phyloP scores from a whole-genome alignment of 2,329 filamentous ascomycete genomes.

The Sporothrix brunneoviolacea region DNA sequence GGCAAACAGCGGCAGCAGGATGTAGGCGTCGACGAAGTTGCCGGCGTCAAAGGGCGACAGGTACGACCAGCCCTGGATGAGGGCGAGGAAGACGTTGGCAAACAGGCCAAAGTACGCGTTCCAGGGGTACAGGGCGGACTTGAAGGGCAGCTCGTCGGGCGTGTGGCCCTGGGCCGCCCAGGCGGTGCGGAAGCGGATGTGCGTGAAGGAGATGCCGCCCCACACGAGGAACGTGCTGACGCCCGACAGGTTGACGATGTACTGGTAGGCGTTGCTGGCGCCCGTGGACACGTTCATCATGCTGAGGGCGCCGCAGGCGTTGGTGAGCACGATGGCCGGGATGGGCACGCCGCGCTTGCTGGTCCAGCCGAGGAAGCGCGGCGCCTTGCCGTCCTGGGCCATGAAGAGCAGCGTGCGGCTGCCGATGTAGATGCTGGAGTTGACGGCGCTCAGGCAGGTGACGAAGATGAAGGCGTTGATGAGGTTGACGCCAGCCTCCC shows the following conservation, averaged over 20 bases:
- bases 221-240: slow-evolving; percentile 68
- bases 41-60: slow-evolving; percentile 51
- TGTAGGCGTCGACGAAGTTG: slow-evolving; percentile 58
- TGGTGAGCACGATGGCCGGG: slow-evolving; percentile 60
- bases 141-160: slow-evolving; percentile 48
- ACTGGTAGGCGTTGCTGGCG: slow-evolving; percentile 56
- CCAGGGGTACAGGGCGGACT: slow-evolving; percentile 48
- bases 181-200: slow-evolving; percentile 63
- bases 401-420: slow-evolving; percentile 70
- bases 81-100: slow-evolving; percentile 52
- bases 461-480: slow-evolving; percentile 73
- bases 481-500: slow-evolving; percentile 64
- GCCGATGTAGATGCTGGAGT: slow-evolving; percentile 71
- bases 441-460: slow-evolving; percentile 65
- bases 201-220: slow-evolving; percentile 62
- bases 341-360: slow-evolving; percentile 56
- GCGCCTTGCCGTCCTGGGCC: slow-evolving; percentile 67
- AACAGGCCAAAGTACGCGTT: slow-evolving; percentile 53
- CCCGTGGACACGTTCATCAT: slow-evolving; percentile 68
- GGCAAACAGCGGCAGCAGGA: slow-evolving; percentile 52
- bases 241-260: slow-evolving; percentile 64
- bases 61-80: slow-evolving; percentile 57
- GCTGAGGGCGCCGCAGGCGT: slow-evolving; percentile 63
- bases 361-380: slow-evolving; percentile 61
- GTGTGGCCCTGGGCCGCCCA: slow-evolving; percentile 53